phyloP scores from a whole-genome alignment of 495 filamentous ascomycete species.

The Penicillium simplicissimum region DNA sequence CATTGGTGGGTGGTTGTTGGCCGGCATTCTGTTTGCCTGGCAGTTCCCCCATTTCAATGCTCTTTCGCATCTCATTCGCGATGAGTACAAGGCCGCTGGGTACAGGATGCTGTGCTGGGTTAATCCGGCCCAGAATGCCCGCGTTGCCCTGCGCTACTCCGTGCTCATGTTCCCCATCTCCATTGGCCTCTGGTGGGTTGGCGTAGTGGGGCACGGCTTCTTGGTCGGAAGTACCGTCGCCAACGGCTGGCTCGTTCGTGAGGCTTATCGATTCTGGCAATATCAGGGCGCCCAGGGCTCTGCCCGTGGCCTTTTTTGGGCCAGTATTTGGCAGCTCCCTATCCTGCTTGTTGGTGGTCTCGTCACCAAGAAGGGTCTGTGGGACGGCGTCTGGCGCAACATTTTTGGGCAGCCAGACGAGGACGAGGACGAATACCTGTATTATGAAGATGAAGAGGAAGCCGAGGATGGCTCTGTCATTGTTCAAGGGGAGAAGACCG shows the following conservation, averaged over 20 bases:
- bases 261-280: conserved; percentile 82
- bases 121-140: conserved; percentile 77
- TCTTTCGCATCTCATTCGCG: conserved; percentile 79
- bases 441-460: conserved; percentile 43
- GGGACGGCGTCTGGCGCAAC: conserved; percentile 78
- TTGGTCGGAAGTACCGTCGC: conserved; percentile 75
- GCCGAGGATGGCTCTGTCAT: neutral
- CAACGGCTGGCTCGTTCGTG: conserved; percentile 82
- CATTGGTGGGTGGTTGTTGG: conserved; percentile 87
- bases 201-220: conserved; percentile 88
- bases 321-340: conserved; percentile 94
- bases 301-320: conserved; percentile 91
- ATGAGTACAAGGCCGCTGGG: conserved; percentile 86
- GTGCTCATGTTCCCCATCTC: conserved; percentile 87
- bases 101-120: conserved; percentile 91
- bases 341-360: conserved; percentile 89
- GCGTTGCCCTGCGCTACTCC: conserved; percentile 88
- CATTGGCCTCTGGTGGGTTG: conserved; percentile 72
- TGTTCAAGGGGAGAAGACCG: neutral
- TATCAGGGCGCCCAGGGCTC: conserved; percentile 75
- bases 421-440: conserved; percentile 44
- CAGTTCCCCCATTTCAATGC: conserved; percentile 98
- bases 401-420: conserved; percentile 55
- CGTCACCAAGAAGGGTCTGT: conserved; percentile 91
- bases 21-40: conserved; percentile 85